Evolutionary conservation across 192 early-diverging fungal species (phyloP).

Genomic region (Diversispora epigaea): DNA sequence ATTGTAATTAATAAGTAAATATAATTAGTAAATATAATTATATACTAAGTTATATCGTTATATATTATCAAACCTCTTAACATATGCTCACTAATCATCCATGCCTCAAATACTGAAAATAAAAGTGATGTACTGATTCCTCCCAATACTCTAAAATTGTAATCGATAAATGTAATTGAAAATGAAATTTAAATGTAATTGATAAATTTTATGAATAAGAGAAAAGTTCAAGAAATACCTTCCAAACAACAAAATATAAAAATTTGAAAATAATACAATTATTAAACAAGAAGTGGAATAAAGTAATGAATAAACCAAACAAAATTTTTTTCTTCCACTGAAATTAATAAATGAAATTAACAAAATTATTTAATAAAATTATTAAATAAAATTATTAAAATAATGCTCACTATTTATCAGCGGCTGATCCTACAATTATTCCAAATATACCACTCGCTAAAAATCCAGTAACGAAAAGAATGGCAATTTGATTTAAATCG

Average conservation of each 20-base stretch:
- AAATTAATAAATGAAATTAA: neutral
- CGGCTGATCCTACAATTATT: slow-evolving; percentile 66
- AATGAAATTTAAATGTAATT: neutral
- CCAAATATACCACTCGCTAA: slow-evolving; percentile 69
- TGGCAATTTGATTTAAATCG: slow-evolving; percentile 57
- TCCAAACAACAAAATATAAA: slow-evolving; percentile 21
- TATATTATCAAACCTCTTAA: slow-evolving; percentile 43
- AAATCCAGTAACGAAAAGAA: slow-evolving; percentile 74
- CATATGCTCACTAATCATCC: slow-evolving; percentile 60
- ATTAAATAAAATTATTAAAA: neutral
- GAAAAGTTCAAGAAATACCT: neutral
- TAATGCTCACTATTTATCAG: slow-evolving; percentile 66
- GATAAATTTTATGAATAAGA: neutral
- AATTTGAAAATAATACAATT: neutral
- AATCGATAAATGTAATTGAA: neutral
- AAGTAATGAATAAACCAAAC: slow-evolving; percentile 21
- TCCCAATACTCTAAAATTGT: slow-evolving; percentile 37
- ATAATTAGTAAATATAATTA: neutral
- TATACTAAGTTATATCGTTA: too few relatives aligned
- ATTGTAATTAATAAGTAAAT: neutral
- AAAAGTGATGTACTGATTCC: slow-evolving; percentile 53
- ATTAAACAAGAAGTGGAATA: slow-evolving; percentile 14
- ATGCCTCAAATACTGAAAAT: slow-evolving; percentile 63
- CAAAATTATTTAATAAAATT: neutral
- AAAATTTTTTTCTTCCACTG: slow-evolving; percentile 26